Conservation (phyloP, 176 grass and related monocot species). For the Puccinellia tenuiflora region DNA sequence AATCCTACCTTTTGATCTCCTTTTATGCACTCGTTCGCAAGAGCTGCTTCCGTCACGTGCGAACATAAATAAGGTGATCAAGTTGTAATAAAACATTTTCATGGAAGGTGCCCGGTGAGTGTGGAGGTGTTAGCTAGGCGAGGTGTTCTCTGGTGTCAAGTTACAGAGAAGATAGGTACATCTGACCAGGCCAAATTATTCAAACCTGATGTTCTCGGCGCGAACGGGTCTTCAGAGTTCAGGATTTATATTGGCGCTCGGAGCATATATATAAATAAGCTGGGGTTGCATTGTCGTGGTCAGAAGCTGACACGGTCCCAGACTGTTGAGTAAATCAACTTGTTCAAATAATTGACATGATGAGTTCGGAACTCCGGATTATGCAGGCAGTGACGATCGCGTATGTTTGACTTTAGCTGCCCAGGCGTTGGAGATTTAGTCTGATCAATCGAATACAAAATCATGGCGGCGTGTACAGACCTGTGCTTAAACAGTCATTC, state of each 20-base stretch:
- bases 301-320: neutral
- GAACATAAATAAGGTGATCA: neutral
- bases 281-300: neutral
- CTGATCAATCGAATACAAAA: neutral
- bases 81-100: neutral
- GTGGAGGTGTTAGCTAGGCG: neutral
- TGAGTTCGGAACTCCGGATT: neutral
- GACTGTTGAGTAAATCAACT: neutral
- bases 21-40: conserved; percentile 13
- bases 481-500: neutral
- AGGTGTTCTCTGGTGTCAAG: conserved; percentile 1
- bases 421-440: conserved; percentile 8
- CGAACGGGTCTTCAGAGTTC: neutral
- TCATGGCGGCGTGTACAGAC: neutral
- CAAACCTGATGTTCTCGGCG: neutral
- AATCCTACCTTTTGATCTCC: neutral
- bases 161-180: neutral
- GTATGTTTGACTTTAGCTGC: conserved; percentile 17
- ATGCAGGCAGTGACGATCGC: neutral
- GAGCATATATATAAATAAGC: neutral
- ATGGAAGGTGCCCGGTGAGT: neutral
- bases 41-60: conserved; percentile 22
- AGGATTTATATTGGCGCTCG: neutral
- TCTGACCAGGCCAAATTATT: neutral
- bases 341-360: neutral